phyloP scores from a whole-genome alignment of 192 early-diverging fungal species.

The Gonapodya prolifera region DNA sequence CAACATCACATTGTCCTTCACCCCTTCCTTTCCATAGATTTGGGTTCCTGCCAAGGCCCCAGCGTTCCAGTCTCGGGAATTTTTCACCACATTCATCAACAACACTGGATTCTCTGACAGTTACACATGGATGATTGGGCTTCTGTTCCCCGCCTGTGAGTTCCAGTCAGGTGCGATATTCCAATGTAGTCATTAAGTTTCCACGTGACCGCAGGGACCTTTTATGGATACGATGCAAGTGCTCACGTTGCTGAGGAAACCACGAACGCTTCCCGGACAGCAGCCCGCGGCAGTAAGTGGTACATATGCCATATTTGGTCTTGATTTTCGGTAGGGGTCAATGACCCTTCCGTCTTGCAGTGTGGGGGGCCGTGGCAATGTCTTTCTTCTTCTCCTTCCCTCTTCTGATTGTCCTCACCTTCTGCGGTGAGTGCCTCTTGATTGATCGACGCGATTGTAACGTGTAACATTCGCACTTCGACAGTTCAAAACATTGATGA shows the following conservation, averaged over 20 bases:
- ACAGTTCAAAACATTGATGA: neutral
- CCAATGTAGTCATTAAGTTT: neutral
- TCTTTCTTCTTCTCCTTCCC: neutral
- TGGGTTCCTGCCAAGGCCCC: neutral
- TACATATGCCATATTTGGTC: too few species aligned
- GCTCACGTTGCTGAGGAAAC: slow-evolving; percentile 6
- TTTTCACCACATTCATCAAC: neutral
- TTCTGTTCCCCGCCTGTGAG: slow-evolving; percentile 5
- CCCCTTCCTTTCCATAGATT: neutral
- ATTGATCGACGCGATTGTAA: neutral
- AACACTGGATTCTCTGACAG: neutral
- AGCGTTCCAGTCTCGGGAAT: neutral
- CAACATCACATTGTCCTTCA: neutral
- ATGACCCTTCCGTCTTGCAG: too few species aligned
- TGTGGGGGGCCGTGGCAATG: neutral
- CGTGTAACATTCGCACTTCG: neutral
- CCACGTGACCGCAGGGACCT: neutral
- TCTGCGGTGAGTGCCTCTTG: neutral
- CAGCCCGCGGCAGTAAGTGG: neutral
- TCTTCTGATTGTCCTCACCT: neutral
- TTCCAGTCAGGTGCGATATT: neutral
- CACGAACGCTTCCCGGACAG: neutral
- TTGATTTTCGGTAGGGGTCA: too few species aligned
- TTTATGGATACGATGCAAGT: slow-evolving; percentile 2
- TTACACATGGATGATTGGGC: neutral